Percentiles rank a stretch among this genome's conserved stretches.
phyloP scores from a whole-genome alignment of 106 monocot genomes.

The Ottelia alismoides region DNA sequence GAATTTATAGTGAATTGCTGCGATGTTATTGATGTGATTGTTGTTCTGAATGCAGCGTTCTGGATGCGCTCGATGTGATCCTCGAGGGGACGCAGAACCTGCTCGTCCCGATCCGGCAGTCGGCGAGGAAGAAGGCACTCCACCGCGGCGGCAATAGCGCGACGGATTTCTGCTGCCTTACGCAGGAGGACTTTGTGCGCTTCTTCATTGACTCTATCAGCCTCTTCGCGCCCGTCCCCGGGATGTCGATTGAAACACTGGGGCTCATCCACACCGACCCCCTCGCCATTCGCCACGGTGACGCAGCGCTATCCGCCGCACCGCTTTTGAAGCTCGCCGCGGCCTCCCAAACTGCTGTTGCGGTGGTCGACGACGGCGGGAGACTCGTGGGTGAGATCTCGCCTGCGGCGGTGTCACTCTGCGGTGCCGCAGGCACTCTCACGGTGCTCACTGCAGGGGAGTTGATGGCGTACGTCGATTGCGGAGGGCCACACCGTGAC shows the following conservation, averaged over 20 bases:
- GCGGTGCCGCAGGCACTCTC: conserved; percentile 42
- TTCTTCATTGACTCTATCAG: conserved; percentile 54
- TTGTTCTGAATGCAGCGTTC: too few species aligned
- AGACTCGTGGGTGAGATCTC: conserved; percentile 58
- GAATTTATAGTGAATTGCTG: too few species aligned
- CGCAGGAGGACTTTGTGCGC: too few species aligned
- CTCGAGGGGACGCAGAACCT: conserved; percentile 21
- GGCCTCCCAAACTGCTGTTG: conserved; percentile 32
- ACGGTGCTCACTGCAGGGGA: conserved; percentile 42
- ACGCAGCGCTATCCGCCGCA: conserved; percentile 36
- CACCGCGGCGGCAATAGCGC: conserved; percentile 8
- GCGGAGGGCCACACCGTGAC: conserved; percentile 27
- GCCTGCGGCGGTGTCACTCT: conserved; percentile 33
- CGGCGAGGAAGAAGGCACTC: too few species aligned
- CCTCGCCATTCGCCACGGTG: conserved; percentile 28
- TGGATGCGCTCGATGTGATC: too few species aligned
- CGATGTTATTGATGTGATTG: too few species aligned
- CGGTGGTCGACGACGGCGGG: conserved; percentile 38
- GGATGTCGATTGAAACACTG: conserved; percentile 24
- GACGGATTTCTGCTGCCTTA: conserved; percentile 39
- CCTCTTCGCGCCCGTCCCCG: conserved; percentile 35
- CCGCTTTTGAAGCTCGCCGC: conserved; percentile 37
- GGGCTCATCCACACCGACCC: too few species aligned
- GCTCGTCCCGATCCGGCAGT: conserved; percentile 39
- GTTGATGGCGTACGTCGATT: too few species aligned